phyloP scores from a whole-genome alignment of 352 stramenopile genomes.

The Lagenidium giganteum region DNA sequence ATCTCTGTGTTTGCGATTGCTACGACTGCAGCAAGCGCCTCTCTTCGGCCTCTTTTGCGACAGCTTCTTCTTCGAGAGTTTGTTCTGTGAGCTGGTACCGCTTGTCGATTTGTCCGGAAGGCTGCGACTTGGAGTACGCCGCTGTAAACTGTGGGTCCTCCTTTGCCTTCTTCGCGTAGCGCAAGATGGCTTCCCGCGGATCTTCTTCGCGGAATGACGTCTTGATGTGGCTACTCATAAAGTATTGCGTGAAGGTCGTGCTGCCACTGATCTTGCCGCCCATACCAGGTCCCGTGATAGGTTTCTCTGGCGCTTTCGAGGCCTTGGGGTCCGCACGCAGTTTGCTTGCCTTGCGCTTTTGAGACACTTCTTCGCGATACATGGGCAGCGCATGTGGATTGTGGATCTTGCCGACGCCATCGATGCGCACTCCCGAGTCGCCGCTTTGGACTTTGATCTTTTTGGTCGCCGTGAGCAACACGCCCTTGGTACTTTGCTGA shows the following conservation, averaged over 20 bases:
- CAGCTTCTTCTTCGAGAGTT: slow-evolving; percentile 66
- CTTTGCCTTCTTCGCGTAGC: slow-evolving; percentile 66
- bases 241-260: slow-evolving; percentile 77
- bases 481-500: slow-evolving; percentile 53
- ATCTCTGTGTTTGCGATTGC: no score
- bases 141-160: slow-evolving; percentile 53
- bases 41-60: slow-evolving; percentile 61
- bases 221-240: slow-evolving; percentile 77
- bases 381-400: slow-evolving; percentile 69
- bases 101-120: slow-evolving; percentile 42
- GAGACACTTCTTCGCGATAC: slow-evolving; percentile 51
- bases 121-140: slow-evolving; percentile 34
- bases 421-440: slow-evolving; percentile 54
- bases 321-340: slow-evolving; percentile 51
- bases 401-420: slow-evolving; percentile 49
- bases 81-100: slow-evolving; percentile 55
- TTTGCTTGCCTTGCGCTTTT: slow-evolving; percentile 66
- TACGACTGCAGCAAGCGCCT: slow-evolving; percentile 53
- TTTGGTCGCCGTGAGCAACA: slow-evolving; percentile 68
- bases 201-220: slow-evolving; percentile 73
- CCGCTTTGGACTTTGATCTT: slow-evolving; percentile 43
- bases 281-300: slow-evolving; percentile 60
- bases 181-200: slow-evolving; percentile 61
- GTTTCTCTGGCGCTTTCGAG: slow-evolving; percentile 58
- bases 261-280: slow-evolving; percentile 64